These are phyloP conservation scores for Phytophthora pini DNA, from an alignment of 352 stramenopile species.

Conservation along the genomic window DNA sequence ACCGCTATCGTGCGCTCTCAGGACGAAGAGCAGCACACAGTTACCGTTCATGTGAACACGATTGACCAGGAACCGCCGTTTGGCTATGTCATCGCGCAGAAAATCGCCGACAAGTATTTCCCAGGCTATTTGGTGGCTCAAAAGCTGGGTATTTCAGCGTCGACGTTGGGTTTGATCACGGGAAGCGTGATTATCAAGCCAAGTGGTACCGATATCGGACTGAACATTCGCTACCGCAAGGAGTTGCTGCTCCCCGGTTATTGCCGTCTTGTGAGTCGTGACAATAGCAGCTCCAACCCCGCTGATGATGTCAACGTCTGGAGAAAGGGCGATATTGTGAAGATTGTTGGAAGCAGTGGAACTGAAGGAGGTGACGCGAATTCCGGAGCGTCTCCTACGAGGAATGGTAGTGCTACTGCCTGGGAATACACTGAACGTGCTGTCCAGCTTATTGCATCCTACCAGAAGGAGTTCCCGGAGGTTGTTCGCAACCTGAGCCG, in stretches of 20 bases:
- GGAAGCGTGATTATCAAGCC: constrained; percentile 95
- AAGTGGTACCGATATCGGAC: constrained; percentile 89
- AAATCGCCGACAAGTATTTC: constrained; percentile 91
- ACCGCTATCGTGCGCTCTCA: constrained; percentile 78
- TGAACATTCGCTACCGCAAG: constrained; percentile 86
- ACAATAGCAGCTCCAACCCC: constrained; percentile 20
- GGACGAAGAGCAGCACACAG: constrained; percentile 71
- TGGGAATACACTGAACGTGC: constrained; percentile 98
- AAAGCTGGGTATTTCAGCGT: constrained; percentile 92
- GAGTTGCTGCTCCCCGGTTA: constrained; percentile 93
- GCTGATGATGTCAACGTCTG: constrained; percentile 72
- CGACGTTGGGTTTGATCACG: constrained; percentile 94
- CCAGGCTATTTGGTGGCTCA: constrained; percentile 82
- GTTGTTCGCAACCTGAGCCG: constrained; percentile 91
- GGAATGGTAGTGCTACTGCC: constrained; percentile 42
- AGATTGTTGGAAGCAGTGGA: constrained; percentile 90
- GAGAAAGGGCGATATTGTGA: constrained; percentile 91
- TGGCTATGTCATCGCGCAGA: constrained; percentile 93
- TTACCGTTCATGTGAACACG: constrained; percentile 92
- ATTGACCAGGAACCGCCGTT: constrained; percentile 97
- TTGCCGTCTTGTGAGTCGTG: constrained; percentile 70
- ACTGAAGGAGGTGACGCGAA: constrained; percentile 10
- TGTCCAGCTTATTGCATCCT: constrained; percentile 93
- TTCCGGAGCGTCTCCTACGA: constrained; percentile 1
- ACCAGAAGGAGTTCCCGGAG: constrained; percentile 93